Evolutionary conservation across 306 rosid species (phyloP), one percentile per base, ranked within the genome.

Genomic region (Cicer bijugum): DNA sequence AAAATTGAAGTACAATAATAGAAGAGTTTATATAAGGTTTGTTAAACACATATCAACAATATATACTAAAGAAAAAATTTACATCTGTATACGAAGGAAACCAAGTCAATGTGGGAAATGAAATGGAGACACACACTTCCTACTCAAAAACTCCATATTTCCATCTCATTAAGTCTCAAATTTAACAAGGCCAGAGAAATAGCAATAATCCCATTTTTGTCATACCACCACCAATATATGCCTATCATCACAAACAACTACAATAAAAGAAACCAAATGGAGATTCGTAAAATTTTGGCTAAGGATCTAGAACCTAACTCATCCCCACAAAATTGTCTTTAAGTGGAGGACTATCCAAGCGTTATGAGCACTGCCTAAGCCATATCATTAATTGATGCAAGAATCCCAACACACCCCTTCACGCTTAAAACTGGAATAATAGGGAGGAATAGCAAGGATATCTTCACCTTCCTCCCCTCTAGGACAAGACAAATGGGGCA

Each of bases 51-150:
- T 72, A 53, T 67, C 53, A 69, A 61, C 50, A 59, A 52, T 51
- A 60, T 52, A 52, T 9, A 43, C 28, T 33, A 44, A 43, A 59
- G n/a, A 37, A 71, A 58, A 42, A 12, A 0, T 6, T 50, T 52
- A 14, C 37, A 37, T 42, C 19, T 4, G 2, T 20, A 66, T 45
- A 38, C 46, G 28, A 8, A 47, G 8, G 72, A 56, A 78, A 69
- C 63, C 23, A 60, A 50, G 69, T 39, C 62, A 73, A 58, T 28
- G 46, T 67, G 53, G 69, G 57, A 73, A 67, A 44, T 15, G 63
- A 38, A 68, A 44, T 58, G 70, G 72, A 68, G 69, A 82, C 69
- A 64, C 45, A 69, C 55, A 44, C 46, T 52, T 44, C 35, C 7
- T 28, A 17, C 61, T 20, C 39, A 43, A 67, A 48, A n/a, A 44